Evolutionary conservation across 2,329 filamentous ascomycete genomes (phyloP), one percentile per base, ranked within the genome.

Genomic region (Graphilbum fragrans): DNA sequence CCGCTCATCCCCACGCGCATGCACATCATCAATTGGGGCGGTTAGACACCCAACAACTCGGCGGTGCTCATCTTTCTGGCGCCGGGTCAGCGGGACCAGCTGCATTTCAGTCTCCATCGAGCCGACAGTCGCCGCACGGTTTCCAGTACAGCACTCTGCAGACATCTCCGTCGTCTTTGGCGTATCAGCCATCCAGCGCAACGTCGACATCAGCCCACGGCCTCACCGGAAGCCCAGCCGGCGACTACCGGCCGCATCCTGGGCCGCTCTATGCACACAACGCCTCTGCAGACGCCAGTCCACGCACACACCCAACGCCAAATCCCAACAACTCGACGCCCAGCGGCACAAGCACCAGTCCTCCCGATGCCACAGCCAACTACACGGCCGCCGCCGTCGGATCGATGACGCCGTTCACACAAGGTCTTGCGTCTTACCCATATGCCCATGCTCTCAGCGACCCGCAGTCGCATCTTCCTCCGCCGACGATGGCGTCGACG

Each of bases 281-380:
- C 7, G 32, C 41, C 9, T 44, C 47, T 17, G 38, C 43, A 3
- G 45, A 38, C 18, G 43, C 45, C 4, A 49, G 47, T 29, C 47
- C 47, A 4, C 47, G 47, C 2, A 45, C 45, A 4, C 45, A 47
- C n/a, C 31, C 45, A 29, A 47, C 47, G 12, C 43, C 47, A 6
- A 49, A 45, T 20, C 41, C 47, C 2, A 39, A 47, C 42, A 43
- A 41, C 12, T 36, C 44, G 25, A 43, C 45, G 3, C 39, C 43
- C 11, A 43, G 40, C 33, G 47, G 45, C 21, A 21, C 45, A 14
- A 41, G 46, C 33, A 44, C 44, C 7, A 49, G 47, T 17, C 41
- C 47, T 1, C 36, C 43, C 5, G 47, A 49, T 3, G 45, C 36
- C 2, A 31, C 43, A 17, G 37, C 41, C 17, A 47, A 44, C 40